Conservation (phyloP, 1,139 yeast species). For the Insectozyma bohioensis region DNA sequence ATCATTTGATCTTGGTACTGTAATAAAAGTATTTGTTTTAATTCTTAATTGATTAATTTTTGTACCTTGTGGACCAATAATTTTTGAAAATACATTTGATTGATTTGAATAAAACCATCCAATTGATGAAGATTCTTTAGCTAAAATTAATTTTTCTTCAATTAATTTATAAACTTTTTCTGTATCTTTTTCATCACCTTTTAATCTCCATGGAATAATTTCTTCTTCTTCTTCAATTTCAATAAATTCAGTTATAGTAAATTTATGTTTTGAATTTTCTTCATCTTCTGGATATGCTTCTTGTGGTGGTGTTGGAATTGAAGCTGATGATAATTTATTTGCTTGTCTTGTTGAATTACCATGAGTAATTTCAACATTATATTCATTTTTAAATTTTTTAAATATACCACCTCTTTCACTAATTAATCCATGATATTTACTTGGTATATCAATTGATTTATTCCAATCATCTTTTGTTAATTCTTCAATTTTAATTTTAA, state of each 20-base stretch:
- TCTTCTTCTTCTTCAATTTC: slow-evolving; percentile 30
- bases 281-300: slow-evolving; percentile 47
- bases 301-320: slow-evolving; percentile 49
- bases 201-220: slow-evolving; percentile 64
- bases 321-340: slow-evolving; percentile 41
- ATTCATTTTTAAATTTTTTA: slow-evolving; percentile 54
- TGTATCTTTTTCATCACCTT: slow-evolving; percentile 44
- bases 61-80: slow-evolving; percentile 79
- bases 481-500: slow-evolving; percentile 51
- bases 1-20: slow-evolving; percentile 62
- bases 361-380: slow-evolving; percentile 62
- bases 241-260: slow-evolving; percentile 37
- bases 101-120: slow-evolving; percentile 42
- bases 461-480: slow-evolving; percentile 56
- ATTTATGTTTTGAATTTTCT: slow-evolving; percentile 27
- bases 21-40: slow-evolving; percentile 56
- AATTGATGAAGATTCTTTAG: slow-evolving; percentile 27
- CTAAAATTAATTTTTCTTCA: slow-evolving; percentile 32
- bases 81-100: slow-evolving; percentile 47
- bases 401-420: slow-evolving; percentile 69
- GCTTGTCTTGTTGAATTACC: slow-evolving; percentile 56
- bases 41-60: slow-evolving; percentile 64
- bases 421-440: slow-evolving; percentile 55
- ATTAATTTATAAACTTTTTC: slow-evolving; percentile 39
- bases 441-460: slow-evolving; percentile 55